Evolutionary conservation across 2,329 filamentous ascomycete genomes (phyloP), one percentile per base, ranked within the genome.

Genomic region (Podosphaera xanthii): DNA sequence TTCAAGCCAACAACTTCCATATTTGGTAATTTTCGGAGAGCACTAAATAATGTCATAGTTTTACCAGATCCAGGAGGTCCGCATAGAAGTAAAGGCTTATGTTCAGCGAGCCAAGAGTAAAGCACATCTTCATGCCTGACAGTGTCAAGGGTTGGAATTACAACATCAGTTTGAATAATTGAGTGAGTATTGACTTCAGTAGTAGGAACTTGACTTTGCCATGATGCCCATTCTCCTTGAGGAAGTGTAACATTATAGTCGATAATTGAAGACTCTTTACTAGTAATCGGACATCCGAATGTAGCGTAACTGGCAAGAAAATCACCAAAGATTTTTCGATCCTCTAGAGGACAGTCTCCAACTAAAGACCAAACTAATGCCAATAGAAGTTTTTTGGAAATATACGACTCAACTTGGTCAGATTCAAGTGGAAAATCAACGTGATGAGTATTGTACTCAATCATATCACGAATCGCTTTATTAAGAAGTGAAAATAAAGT

Each of bases 1-100:
- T 99, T 99, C 70, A 99, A 87, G 56, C 92, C 92, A 38, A 98
- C 94, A 60, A 96, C 89, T 72, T 98, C 92, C 90, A 98, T 96
- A 70, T 96, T 96, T 2, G 91, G 91, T 60, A 98, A 76, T 72
- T 98, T 98, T 63, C 92, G 84, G 59, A 99, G 80, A 40, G 92
- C 92, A 69, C 91, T 96, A 75, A 99, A 99, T 10, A 99, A 76
- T 9, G 92, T 99, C 92, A 99, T 99, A 3, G 92, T 99, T 76
- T 99, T 99, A 77, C 92, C 92, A 58, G 92, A 98, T 74, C 92
- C 92, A 60, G 92, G 92, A 69, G 92, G 94, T 71, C 92, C 94
- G 70, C 92, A 99, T 14, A 99, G 84, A 58, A 99, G 76, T 22
- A 99, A 77, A 10, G 94, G 92, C 74, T 98, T 98, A 70, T 99